A percentile compares a stretch with the other conserved stretches of the same genome.
These are phyloP conservation scores for Camellia granthamiana DNA, from an alignment of 148 eudicot genomes.

Conservation along the genomic window DNA sequence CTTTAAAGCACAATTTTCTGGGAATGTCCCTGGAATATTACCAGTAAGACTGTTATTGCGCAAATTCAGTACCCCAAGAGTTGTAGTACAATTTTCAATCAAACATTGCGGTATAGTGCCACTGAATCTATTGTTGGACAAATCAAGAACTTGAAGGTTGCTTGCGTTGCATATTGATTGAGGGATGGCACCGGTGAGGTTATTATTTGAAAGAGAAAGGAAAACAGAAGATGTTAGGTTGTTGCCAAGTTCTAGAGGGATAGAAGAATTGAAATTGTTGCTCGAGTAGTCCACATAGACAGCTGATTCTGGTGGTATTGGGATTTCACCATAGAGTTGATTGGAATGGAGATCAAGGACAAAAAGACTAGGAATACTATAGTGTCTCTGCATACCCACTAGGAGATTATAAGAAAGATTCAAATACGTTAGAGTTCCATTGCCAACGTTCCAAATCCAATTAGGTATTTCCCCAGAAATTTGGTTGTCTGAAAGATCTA, in stretches of 20 bases:
- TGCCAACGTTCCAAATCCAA: slow-evolving; percentile 38
- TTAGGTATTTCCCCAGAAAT: slow-evolving; percentile 34
- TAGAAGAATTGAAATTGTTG: slow-evolving; percentile 25
- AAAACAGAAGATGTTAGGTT: not conserved
- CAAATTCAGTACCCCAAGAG: slow-evolving; percentile 37
- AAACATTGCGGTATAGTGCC: slow-evolving; percentile 36
- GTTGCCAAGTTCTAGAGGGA: slow-evolving; percentile 23
- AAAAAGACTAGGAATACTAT: not conserved
- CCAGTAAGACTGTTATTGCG: slow-evolving; percentile 34
- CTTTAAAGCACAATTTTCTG: slow-evolving; percentile 25
- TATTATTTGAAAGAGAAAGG: slow-evolving; percentile 38
- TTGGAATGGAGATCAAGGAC: slow-evolving; percentile 51
- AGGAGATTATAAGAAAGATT: slow-evolving; percentile 41
- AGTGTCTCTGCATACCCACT: slow-evolving; percentile 24
- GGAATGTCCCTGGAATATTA: slow-evolving; percentile 20
- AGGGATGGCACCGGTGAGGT: slow-evolving; percentile 35
- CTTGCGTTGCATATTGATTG: slow-evolving; percentile 30
- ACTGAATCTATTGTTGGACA: slow-evolving; percentile 33
- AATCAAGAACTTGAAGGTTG: slow-evolving; percentile 41
- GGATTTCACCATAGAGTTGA: slow-evolving; percentile 37
- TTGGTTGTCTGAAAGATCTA: slow-evolving; percentile 38
- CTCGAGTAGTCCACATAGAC: slow-evolving; percentile 36
- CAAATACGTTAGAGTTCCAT: slow-evolving; percentile 21
- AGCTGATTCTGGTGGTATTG: slow-evolving; percentile 19
- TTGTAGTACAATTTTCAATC: not conserved